phyloP scores from a whole-genome alignment of 2,329 filamentous ascomycete species.

The Macrophomina pseudophaseolina region DNA sequence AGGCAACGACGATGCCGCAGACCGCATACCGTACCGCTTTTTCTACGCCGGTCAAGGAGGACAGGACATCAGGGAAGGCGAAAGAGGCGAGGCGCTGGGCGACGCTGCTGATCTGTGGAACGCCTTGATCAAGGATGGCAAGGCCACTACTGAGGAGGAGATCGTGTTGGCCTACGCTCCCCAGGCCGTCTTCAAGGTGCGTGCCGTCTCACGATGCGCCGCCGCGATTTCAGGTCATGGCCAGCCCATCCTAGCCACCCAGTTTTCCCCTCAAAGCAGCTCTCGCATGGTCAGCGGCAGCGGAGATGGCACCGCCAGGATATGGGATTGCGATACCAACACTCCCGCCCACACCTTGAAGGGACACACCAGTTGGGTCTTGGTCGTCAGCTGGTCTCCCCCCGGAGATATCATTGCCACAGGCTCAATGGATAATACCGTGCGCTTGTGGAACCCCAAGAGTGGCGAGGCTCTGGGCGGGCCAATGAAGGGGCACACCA shows the following conservation, averaged over 20 bases:
- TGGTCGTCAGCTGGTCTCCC: slow-evolving; percentile 85
- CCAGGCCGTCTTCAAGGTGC: slow-evolving; percentile 92
- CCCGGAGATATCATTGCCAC: slow-evolving; percentile 83
- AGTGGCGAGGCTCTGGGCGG: slow-evolving; percentile 76
- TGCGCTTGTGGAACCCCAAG: slow-evolving; percentile 86
- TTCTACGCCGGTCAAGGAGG: slow-evolving; percentile 56
- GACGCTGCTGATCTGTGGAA: slow-evolving; percentile 54
- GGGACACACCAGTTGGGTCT: slow-evolving; percentile 87
- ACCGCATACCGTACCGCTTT: slow-evolving; percentile 70
- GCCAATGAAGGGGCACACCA: slow-evolving; percentile 81
- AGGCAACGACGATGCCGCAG: slow-evolving; percentile 61
- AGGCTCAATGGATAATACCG: slow-evolving; percentile 89
- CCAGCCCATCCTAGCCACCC: slow-evolving; percentile 82
- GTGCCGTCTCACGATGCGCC: slow-evolving; percentile 87
- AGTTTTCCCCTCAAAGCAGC: slow-evolving; percentile 82
- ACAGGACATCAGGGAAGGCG: slow-evolving; percentile 19
- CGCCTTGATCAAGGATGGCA: slow-evolving; percentile 46
- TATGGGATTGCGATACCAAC: slow-evolving; percentile 95
- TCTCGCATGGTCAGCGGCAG: slow-evolving; percentile 83
- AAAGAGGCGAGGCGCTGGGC: slow-evolving; percentile 47
- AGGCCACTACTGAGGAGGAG: slow-evolving; percentile 25
- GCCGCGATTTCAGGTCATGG: slow-evolving; percentile 90
- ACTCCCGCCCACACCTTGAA: slow-evolving; percentile 85
- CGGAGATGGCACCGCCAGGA: slow-evolving; percentile 86
- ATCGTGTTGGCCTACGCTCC: slow-evolving; percentile 56